Percentiles rank a stretch among this genome's conserved stretches.
Evolutionary conservation across 192 early-diverging fungal genomes (phyloP).

Genomic region (Geosiphon pyriformis): DNA sequence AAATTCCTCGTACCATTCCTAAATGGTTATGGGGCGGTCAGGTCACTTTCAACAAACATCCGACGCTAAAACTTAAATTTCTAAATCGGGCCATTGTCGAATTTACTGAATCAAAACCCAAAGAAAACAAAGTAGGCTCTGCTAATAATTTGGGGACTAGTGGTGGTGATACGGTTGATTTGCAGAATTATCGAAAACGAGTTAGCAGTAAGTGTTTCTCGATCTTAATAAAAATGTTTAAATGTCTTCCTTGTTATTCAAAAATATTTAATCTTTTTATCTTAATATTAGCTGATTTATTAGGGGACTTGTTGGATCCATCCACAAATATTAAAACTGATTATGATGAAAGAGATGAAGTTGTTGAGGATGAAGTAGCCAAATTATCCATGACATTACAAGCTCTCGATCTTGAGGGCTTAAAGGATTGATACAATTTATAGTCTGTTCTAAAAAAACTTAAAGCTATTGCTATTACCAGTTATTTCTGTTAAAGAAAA

Average conservation of each 20-base stretch:
- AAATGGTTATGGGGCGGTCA: constrained; percentile 67
- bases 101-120: background rate
- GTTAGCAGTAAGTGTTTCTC: constrained; percentile 22
- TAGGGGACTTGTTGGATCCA: constrained; percentile 35
- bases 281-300: constrained; percentile 23
- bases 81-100: constrained; percentile 33
- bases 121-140: constrained; percentile 1
- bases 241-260: too few relatives aligned
- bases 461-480: too few relatives aligned
- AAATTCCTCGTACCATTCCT: constrained; percentile 52
- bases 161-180: background rate
- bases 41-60: constrained; percentile 60
- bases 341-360: constrained; percentile 23
- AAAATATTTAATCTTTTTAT: background rate
- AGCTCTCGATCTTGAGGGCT: constrained; percentile 41
- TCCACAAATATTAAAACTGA: constrained; percentile 7
- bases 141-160: background rate
- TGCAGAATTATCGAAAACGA: constrained; percentile 30
- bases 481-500: too few relatives aligned
- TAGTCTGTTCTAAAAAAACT: too few relatives aligned
- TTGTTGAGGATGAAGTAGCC: constrained; percentile 15
- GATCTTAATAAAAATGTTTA: too few relatives aligned
- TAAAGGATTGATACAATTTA: constrained; percentile 26
- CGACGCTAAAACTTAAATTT: constrained; percentile 58
- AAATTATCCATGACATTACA: constrained; percentile 31